Evolutionary conservation across 2,329 filamentous ascomycete species (phyloP).

Genomic region (Penicillium nordicum): DNA sequence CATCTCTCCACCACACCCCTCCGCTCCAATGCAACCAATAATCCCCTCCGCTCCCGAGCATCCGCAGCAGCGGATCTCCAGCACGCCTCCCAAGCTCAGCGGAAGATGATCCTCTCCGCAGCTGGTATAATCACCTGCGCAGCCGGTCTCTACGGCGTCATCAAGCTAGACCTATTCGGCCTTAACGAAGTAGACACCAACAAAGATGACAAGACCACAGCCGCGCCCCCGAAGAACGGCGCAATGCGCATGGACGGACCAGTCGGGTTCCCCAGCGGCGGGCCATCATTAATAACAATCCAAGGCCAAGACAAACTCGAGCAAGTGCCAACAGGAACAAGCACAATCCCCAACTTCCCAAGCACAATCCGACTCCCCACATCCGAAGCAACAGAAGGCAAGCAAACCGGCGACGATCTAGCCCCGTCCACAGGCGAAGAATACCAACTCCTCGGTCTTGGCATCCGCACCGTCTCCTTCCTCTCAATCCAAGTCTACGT

Average conservation of each 20-base stretch:
- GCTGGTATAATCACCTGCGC: constrained; percentile 40
- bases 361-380: constrained; percentile 63
- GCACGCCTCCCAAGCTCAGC: constrained; percentile 28
- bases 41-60: constrained; percentile 30
- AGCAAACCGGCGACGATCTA: constrained; percentile 37
- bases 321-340: constrained; percentile 76
- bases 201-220: constrained; percentile 10
- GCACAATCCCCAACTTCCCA: constrained; percentile 75
- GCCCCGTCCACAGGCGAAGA: constrained; percentile 46
- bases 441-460: constrained; percentile 84
- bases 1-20: constrained; percentile 28
- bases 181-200: constrained; percentile 20
- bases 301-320: constrained; percentile 61
- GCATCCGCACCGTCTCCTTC: constrained; percentile 86
- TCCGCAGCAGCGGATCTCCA: constrained; percentile 19
- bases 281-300: constrained; percentile 35
- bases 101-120: constrained; percentile 34
- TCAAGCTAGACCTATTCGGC: constrained; percentile 38
- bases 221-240: constrained; percentile 10
- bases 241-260: constrained; percentile 43
- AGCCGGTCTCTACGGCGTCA: constrained; percentile 41
- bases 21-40: constrained; percentile 25
- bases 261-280: constrained; percentile 32
- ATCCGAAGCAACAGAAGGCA: constrained; percentile 33
- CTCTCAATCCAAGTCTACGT: constrained; percentile 90